Evolutionary conservation across 345 rosid genomes (phyloP), one percentile per base, ranked within the genome.

Genomic region (Populus deltoides): DNA sequence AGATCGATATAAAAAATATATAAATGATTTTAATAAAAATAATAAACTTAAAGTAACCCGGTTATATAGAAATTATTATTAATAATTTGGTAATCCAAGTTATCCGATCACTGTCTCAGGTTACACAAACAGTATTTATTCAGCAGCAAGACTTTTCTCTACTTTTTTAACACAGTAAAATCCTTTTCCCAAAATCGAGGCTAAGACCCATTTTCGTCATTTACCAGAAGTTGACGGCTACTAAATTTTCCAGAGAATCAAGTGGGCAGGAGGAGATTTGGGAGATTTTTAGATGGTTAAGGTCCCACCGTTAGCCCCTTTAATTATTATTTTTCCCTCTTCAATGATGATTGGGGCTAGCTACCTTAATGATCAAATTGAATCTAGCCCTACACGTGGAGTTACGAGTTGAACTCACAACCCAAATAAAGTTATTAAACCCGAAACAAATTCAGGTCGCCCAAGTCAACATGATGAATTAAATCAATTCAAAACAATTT

Each of bases 161-260:
- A 18, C 71, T 33, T 11, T 59, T 24, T 5, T 9, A 11, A n/a
- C 1, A 57, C 11, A 57, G 27, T 22, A n/a, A 4, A 10, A 35
- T 9, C 45, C 74, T 79, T 75, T 84, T 74, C 80, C 55, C 36
- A 74, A 38, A 27, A 79, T 41, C 86, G 86, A 84, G 75, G 70
- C 13, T 7, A 74, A 73, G 77, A 39, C 55, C 65, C 18, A 61
- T 35, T 79, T 77, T 68, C 18, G 86, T 85, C 79, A 77, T 70
- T 69, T 24, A 0, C 0, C 6, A 0, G 12, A 69, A 79, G 77
- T 81, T 80, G 86, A 87, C 90, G 90, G 88, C 86, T 83, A 31
- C 79, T 36, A 66, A 75, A 59, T 24, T 10, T 80, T 53, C 75
- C 84, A 78, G 88, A 81, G 87, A 80, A 83, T 87, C 88, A 53